phyloP scores from a whole-genome alignment of 1,284 basidiomycete species.

The Coniferiporia sulphurascens region DNA sequence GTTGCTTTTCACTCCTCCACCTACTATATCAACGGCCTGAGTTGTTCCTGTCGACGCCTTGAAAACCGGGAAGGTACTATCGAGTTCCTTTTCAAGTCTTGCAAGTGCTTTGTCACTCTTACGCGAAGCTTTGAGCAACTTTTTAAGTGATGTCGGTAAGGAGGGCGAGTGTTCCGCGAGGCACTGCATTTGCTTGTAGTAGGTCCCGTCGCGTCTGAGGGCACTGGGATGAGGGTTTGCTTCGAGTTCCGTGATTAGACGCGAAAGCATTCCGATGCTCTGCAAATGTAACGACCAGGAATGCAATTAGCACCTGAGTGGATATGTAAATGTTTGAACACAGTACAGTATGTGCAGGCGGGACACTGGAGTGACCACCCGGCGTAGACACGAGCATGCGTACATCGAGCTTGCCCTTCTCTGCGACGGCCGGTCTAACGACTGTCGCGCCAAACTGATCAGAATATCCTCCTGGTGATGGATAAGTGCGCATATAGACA shows the following conservation, averaged over 20 bases:
- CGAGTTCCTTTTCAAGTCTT: constrained; percentile 26
- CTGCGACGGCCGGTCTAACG: constrained; percentile 49
- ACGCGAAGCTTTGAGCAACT: constrained; percentile 26
- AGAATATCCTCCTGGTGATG: constrained; percentile 30
- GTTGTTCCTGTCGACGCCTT: constrained; percentile 37
- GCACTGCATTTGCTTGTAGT: constrained; percentile 25
- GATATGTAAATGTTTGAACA: background rate
- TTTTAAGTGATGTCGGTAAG: constrained; percentile 28
- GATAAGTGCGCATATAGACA: constrained; percentile 6
- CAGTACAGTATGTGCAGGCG: constrained; percentile 50
- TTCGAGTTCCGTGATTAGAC: constrained; percentile 34
- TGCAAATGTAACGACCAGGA: background rate
- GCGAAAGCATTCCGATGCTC: constrained; percentile 36
- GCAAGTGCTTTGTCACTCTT: constrained; percentile 26
- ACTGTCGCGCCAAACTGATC: constrained; percentile 36
- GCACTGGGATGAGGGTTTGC: constrained; percentile 29
- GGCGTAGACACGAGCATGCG: constrained; percentile 48
- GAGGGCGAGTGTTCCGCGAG: constrained; percentile 31
- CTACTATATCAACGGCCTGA: constrained; percentile 46
- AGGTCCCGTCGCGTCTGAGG: constrained; percentile 24
- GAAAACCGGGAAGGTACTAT: constrained; percentile 16
- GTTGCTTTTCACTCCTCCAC: constrained; percentile 44
- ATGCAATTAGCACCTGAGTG: too few species aligned
- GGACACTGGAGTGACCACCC: constrained; percentile 66
- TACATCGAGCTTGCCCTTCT: constrained; percentile 64